Evolutionary conservation across 176 grass and related monocot genomes (phyloP), one percentile per base, ranked within the genome.

Genomic region (Raddia guianensis): DNA sequence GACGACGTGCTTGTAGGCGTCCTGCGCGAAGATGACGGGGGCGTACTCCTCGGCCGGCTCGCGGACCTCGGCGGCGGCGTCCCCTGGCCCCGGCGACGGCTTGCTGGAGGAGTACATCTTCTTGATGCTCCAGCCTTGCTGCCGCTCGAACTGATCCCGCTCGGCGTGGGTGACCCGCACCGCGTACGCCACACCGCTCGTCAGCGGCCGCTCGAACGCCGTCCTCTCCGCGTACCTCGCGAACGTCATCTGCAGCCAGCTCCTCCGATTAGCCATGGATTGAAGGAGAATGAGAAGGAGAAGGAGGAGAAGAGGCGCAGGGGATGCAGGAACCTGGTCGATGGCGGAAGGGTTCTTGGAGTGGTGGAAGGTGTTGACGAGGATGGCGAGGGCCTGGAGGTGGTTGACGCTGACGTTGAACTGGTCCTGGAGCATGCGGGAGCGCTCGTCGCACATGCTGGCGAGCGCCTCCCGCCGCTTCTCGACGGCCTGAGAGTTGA

Each of bases 321-420:
- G 9, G 27, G 27, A 27, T 7, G 60, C 33, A 63, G 21, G 11
- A n/a, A 90, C 96, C 93, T 99, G 97, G 90, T 95, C 93, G 80
- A 99, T 90, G 19, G 93, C 97, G 70, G 97, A 95, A 0, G 97
- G 97, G 37, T 32, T 84, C 57, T 90, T 93, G 8, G 90, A 63
- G 76, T 99, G 97, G 79, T 99, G 93, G 88, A 99, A 99, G 32
- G 97, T 99, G 68, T 91, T 93, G 64, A 99, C 85, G 32, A 99
- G 90, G 42, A 96, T 95, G 42, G 97, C 97, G 75, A 99, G 87
- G 12, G 97, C 97, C 87, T 99, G 97, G 3, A 99, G 87, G 74
- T 99, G 97, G 60, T 95, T 95, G 93, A 99, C 93, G 88, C 89
- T 91, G 85, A 99, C 97, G 80, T 99, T 99, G 77, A 99, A 93